Evolutionary conservation across 164 flowering plant genomes (phyloP), one percentile per base, ranked within the genome.

Genomic region (Buxus sempervirens): DNA sequence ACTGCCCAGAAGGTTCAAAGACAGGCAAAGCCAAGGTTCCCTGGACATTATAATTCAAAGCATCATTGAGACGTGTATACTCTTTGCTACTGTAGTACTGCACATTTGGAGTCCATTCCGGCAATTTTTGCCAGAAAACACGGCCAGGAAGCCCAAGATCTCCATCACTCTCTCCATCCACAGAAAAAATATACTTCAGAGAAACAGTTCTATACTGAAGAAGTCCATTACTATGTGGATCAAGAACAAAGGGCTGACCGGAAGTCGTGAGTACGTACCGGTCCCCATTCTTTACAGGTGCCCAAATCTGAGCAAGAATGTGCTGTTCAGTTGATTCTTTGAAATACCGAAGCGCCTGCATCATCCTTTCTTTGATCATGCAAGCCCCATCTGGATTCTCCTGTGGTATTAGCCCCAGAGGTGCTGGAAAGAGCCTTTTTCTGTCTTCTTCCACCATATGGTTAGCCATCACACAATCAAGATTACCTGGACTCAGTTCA

Each of bases 61-160:
- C 99, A 82, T 96, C 88, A 73, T 72, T 73, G 65, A 84, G 91
- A 22, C 99, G 80, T 14, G 88, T 81, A 70, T 86, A 96, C 72
- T 96, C 99, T 57, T 80, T 81, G 68, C 86, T 84, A 45, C 91
- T 83, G 73, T 96, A 96, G 70, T 86, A 96, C 80, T 88, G 97
- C 63, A 96, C 99, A 83, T 96, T 85, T 14, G 98, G 99, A 63
- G 95, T 92, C 99, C 99, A 96, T 75, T 96, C 99, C 0, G 98
- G 99, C 76, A 86, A 65, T 58, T 85, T 92, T 53, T 84, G 83
- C 72, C 82, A 72, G 72, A 92, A 96, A 73, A 96, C 99, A 68
- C 99, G 97, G 27, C 92, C 99, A 54, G 99, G 99, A 69, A 96
- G 93, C 65, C 99, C 97, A 55, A 88, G 81, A 24, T 81, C 82